Evolutionary conservation across 257 asterid species (phyloP), one percentile per base, ranked within the genome.

Genomic region (Salvia rosmarinus): DNA sequence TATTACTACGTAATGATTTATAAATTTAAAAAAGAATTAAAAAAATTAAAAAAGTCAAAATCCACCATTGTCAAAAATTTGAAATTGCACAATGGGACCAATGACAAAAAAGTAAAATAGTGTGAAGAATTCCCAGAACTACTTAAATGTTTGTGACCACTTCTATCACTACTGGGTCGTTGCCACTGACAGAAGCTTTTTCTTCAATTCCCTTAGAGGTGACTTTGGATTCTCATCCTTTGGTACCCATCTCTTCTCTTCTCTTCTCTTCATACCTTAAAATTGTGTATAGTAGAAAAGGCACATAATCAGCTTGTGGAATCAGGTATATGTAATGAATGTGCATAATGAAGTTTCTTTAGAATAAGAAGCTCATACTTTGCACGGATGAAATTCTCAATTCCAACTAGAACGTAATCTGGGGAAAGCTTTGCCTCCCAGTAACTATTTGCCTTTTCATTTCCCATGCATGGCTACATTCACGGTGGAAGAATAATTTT

Each of bases 361-460:
- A 58, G 57, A 55, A 64, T 28, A 79, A 76, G 50, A 51, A 65
- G 76, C 20, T 43, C 95, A 51, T 90, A 95, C 99, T 95, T 95
- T 16, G 99, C 99, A 65, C 99, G 99, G 68, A 95, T 95, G 83
- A 95, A 95, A 85, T 95, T 91, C 85, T 95, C 99, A 69, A 95
- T 88, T 79, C 99, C 99, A 80, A 95, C 99, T 82, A 98, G 85
- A 72, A 91, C 99, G 54, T 95, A 95, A 78, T 95, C 91, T 35
- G 97, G 96, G 51, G 99, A 98, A 74, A 95, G 91, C 75, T 91
- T 97, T 56, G 98, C 98, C 87, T 95, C 99, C 99, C 99, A 95
- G 67, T 82, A 95, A 80, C 86, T 82, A 84, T 95, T 95, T 76
- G 99, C 85, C 90, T 82, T 95, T 84, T 91, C 97, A 65, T 95